Conservation (phyloP, 1,284 basidiomycete species). For the Vanrija humicola region DNA sequence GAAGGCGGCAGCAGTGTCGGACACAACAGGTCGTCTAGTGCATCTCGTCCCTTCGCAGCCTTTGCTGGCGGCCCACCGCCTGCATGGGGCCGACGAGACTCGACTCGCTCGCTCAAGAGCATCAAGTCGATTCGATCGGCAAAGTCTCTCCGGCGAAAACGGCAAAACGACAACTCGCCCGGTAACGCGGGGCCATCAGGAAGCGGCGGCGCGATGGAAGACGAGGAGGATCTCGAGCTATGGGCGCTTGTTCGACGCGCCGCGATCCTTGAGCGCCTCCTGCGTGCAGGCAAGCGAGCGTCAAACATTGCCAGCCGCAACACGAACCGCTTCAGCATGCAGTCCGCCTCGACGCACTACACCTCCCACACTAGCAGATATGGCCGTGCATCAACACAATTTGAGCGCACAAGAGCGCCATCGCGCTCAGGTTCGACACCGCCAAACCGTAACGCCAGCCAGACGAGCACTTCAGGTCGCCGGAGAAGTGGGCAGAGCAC, state of each 20-base stretch:
- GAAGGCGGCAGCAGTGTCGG: not conserved
- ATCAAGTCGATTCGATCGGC: not conserved
- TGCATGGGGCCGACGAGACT: constrained; percentile 16
- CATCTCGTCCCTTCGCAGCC: not conserved
- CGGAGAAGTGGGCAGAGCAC: not conserved
- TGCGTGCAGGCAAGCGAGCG: constrained; percentile 35
- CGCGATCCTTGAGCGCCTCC: constrained; percentile 35
- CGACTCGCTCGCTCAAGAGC: constrained; percentile 4
- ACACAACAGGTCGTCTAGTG: not conserved
- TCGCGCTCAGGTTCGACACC: not conserved
- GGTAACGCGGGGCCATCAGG: not conserved
- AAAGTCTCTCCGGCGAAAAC: not conserved
- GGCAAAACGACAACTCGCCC: too few relatives aligned
- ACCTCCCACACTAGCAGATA: not conserved
- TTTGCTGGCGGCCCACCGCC: constrained; percentile 16
- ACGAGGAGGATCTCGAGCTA: constrained; percentile 35
- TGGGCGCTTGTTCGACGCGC: constrained; percentile 29
- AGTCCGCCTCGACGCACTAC: not conserved
- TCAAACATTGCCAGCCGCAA: constrained; percentile 2
- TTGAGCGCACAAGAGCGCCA: too few relatives aligned
- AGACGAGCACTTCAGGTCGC: constrained; percentile 7
- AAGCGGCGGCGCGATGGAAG: constrained; percentile 1
- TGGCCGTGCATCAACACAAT: too few relatives aligned
- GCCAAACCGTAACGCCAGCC: not conserved
- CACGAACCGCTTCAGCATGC: constrained; percentile 4